Evolutionary conservation across 2,329 filamentous ascomycete genomes (phyloP).

Genomic region (Capronia epimyces): DNA sequence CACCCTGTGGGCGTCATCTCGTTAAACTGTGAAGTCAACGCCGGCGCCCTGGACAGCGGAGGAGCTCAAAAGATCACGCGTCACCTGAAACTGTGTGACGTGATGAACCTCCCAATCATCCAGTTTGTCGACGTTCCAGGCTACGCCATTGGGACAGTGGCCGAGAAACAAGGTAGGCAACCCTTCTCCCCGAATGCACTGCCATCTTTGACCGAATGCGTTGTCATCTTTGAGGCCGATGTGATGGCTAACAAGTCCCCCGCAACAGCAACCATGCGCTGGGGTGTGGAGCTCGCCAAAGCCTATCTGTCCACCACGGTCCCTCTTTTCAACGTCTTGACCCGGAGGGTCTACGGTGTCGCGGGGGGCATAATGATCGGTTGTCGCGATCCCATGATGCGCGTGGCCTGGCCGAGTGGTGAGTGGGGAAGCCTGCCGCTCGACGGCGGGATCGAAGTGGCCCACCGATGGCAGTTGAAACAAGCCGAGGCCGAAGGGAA

Average conservation of each 20-base stretch:
- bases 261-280: constrained; percentile 58
- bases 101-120: constrained; percentile 59
- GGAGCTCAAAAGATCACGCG: constrained; percentile 57
- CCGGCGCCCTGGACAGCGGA: constrained; percentile 56
- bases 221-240: too few relatives aligned
- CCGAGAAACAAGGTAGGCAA: constrained; percentile 40
- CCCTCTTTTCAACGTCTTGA: constrained; percentile 59
- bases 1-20: constrained; percentile 56
- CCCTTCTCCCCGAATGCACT: too few relatives aligned
- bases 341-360: constrained; percentile 57
- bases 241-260: too few relatives aligned
- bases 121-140: constrained; percentile 58
- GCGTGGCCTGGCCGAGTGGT: constrained; percentile 59
- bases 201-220: too few relatives aligned
- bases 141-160: constrained; percentile 59
- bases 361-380: constrained; percentile 61
- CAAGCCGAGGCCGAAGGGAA: constrained; percentile 52
- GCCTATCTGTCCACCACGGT: constrained; percentile 59
- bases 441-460: constrained; percentile 61
- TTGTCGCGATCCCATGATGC: constrained; percentile 55
- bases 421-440: constrained; percentile 59
- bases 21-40: constrained; percentile 38
- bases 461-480: constrained; percentile 55
- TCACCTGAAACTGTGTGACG: constrained; percentile 58
- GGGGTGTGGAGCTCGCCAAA: constrained; percentile 56